Evolutionary conservation across 306 rosid genomes (phyloP).

Genomic region (Vachellia collinsii): DNA sequence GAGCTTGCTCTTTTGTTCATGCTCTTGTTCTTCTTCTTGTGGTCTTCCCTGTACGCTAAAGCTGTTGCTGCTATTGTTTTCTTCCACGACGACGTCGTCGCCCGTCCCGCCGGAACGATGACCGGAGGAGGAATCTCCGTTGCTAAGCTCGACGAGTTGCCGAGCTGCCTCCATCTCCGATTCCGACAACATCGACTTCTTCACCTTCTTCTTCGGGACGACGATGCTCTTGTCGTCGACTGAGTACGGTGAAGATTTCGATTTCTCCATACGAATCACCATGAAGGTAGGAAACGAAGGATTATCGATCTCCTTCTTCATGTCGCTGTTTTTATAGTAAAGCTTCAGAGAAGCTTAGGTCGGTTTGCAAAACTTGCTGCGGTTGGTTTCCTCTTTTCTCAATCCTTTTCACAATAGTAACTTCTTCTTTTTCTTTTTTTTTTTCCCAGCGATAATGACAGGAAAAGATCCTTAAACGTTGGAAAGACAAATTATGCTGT

Average conservation of each 20-base stretch:
- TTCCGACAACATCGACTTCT: constrained; percentile 27
- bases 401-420: neutral
- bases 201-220: neutral
- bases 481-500: no score
- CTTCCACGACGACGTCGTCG: neutral
- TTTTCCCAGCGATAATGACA: no score
- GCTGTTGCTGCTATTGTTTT: constrained; percentile 32
- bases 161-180: constrained; percentile 57
- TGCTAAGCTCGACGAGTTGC: constrained; percentile 60
- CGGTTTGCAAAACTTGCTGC: constrained; percentile 14
- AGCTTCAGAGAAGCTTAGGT: neutral
- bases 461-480: no score
- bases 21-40: neutral
- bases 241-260: constrained; percentile 1
- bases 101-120: neutral
- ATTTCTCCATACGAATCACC: constrained; percentile 31
- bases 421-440: no score
- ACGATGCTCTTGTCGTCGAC: neutral
- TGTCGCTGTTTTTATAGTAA: neutral
- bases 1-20: neutral
- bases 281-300: neutral
- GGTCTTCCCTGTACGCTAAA: constrained; percentile 38
- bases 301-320: neutral
- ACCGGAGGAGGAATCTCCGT: constrained; percentile 36
- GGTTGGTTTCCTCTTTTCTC: neutral